Evolutionary conservation across 2,329 filamentous ascomycete species (phyloP), one percentile per base, ranked within the genome.

Genomic region (Paecilomyces formosus): DNA sequence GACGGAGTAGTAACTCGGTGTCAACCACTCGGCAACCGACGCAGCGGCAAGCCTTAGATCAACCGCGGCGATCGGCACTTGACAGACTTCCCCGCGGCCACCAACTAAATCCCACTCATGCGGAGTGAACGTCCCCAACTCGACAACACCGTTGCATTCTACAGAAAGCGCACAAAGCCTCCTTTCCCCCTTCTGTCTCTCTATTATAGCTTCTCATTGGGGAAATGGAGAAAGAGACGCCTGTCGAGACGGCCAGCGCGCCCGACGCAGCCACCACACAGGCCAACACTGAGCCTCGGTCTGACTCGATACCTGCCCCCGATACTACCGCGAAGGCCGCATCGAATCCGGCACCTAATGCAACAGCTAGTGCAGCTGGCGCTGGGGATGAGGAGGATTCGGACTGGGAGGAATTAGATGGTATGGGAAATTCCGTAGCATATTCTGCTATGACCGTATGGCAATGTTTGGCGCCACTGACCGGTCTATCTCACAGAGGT

Each of bases 391-490:
- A 49, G 9, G 33, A 54, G 13, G 93, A 97, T 68, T 93, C 92
- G 6, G 93, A 97, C 64, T 92, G 96, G 74, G 94, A 97, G 69
- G 94, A 97, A 68, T 79, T 99, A 52, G 94, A 99, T 75, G 91
- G 90, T 90, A 74, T 65, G 78, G 67, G 55, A 26, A 49, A 15
- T 31, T 35, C 28, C 22, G 50, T 15, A 45, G 35, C 45, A 54
- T 26, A 33, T 31, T 31, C 51, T 33, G 53, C 53, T 22, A 6
- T 12, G 13, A 52, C 33, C 11, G 33, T 39, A 13, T 39, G 11
- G 24, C 12, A 39, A 22, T 54, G 12, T 35, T 30, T 24, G 50
- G 50, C 31, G 50, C 13, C 18, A 24, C 28, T 54, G 39, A 52
- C 24, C 8, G 18, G 55, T 45, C 35, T 15, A 8, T 22, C 39